Evolutionary conservation across 1,284 basidiomycete species (phyloP).

Genomic region (Prillingera fragicola): DNA sequence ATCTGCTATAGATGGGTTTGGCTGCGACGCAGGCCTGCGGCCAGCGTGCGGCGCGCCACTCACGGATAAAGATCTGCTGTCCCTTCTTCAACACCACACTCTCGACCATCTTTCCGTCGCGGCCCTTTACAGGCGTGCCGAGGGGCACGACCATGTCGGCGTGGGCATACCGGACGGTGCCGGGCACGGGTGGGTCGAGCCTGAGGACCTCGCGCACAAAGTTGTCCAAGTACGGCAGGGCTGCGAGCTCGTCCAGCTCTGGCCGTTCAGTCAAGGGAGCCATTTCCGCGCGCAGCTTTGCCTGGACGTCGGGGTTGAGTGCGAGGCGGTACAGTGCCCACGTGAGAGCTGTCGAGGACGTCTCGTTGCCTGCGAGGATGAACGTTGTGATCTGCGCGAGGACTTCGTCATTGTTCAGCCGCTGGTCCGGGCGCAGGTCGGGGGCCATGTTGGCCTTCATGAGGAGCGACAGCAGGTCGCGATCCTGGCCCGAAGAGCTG

Average conservation of each 20-base stretch:
- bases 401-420: constrained; percentile 61
- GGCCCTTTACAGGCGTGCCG: constrained; percentile 41
- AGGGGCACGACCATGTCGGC: constrained; percentile 62
- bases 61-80: constrained; percentile 36
- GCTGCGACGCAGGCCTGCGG: background rate
- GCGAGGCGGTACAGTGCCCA: constrained; percentile 70
- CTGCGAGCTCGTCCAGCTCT: constrained; percentile 48
- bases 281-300: constrained; percentile 57
- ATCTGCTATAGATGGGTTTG: background rate
- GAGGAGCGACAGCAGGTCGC: constrained; percentile 3
- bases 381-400: constrained; percentile 74
- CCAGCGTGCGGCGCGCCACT: too few relatives aligned
- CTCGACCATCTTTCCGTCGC: constrained; percentile 45
- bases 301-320: constrained; percentile 54
- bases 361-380: constrained; percentile 63
- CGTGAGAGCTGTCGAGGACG: constrained; percentile 63
- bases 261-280: too few relatives aligned
- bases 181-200: constrained; percentile 60
- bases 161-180: constrained; percentile 58
- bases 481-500: too few relatives aligned
- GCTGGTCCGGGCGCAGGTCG: constrained; percentile 54
- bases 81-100: constrained; percentile 30
- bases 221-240: constrained; percentile 56
- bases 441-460: constrained; percentile 58
- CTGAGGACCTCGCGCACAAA: constrained; percentile 65